Conservation (phyloP, 177 flowering plant genomes). For the Tripterygium wilfordii region DNA sequence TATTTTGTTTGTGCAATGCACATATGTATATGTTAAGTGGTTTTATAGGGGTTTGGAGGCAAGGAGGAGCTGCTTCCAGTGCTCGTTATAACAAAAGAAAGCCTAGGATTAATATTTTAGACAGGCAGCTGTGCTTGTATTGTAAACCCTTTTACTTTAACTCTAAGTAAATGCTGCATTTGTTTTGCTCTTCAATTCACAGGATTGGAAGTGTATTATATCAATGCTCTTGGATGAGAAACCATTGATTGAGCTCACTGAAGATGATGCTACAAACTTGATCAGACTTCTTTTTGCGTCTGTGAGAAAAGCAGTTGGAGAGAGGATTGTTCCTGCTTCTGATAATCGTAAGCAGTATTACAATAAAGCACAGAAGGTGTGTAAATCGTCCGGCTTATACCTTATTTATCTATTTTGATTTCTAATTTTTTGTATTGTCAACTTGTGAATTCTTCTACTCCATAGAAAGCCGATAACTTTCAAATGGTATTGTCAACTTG, state of each 20-base stretch:
- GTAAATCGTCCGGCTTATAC: background rate
- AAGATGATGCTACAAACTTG: constrained; percentile 87
- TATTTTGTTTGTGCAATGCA: background rate
- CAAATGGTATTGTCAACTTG: too few relatives aligned
- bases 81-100: too few relatives aligned
- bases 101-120: too few relatives aligned
- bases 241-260: constrained; percentile 76
- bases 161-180: background rate
- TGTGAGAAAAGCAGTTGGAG: constrained; percentile 88
- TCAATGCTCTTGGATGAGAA: constrained; percentile 92
- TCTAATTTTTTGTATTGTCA: background rate
- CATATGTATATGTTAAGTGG: background rate
- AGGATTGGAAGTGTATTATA: constrained; percentile 97
- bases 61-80: too few relatives aligned
- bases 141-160: background rate
- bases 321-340: constrained; percentile 87
- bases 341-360: constrained; percentile 75
- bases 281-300: constrained; percentile 81
- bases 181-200: constrained; percentile 18
- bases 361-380: constrained; percentile 86
- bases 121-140: too few relatives aligned
- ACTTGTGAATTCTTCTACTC: background rate
- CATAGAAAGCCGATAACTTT: too few relatives aligned
- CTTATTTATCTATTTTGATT: background rate
- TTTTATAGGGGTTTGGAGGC: too few relatives aligned